phyloP scores from a whole-genome alignment of 2,329 filamentous ascomycete species.

The Xylaria sp. region DNA sequence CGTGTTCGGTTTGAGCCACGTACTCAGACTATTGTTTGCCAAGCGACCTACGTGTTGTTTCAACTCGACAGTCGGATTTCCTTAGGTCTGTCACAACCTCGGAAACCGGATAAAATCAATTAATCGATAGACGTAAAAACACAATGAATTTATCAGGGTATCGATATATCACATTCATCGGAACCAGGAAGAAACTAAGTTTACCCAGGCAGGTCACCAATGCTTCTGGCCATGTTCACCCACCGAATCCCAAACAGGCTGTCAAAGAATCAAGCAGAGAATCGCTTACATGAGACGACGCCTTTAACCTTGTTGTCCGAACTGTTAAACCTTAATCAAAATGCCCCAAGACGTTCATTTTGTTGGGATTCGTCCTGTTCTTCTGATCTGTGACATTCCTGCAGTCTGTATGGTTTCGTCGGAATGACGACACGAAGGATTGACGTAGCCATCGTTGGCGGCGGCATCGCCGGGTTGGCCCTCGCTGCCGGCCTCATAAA shows the following conservation, averaged over 20 bases:
- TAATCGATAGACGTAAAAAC: not conserved
- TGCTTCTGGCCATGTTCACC: not conserved
- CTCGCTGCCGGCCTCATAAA: constrained; percentile 52
- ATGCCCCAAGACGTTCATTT: not conserved
- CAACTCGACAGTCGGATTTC: not conserved
- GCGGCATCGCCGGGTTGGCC: constrained; percentile 52
- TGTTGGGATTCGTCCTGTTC: not conserved
- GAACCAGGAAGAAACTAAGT: not conserved
- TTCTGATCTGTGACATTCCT: not conserved
- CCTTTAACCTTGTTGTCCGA: not conserved
- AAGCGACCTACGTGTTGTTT: not conserved
- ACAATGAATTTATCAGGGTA: not conserved
- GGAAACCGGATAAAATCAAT: not conserved
- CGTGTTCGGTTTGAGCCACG: not conserved
- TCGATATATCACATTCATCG: not conserved
- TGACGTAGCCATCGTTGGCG: constrained; percentile 45
- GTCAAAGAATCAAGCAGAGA: not conserved
- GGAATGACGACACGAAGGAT: constrained; percentile 35
- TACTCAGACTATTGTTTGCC: not conserved
- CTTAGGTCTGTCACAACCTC: too few relatives aligned
- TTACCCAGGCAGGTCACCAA: not conserved
- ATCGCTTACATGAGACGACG: not conserved
- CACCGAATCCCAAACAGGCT: not conserved
- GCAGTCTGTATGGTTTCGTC: not conserved
- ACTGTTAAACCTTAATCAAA: not conserved